Evolutionary conservation across 371 early-diverging fungal species (phyloP).

Genomic region (Smittium mucronatum): DNA sequence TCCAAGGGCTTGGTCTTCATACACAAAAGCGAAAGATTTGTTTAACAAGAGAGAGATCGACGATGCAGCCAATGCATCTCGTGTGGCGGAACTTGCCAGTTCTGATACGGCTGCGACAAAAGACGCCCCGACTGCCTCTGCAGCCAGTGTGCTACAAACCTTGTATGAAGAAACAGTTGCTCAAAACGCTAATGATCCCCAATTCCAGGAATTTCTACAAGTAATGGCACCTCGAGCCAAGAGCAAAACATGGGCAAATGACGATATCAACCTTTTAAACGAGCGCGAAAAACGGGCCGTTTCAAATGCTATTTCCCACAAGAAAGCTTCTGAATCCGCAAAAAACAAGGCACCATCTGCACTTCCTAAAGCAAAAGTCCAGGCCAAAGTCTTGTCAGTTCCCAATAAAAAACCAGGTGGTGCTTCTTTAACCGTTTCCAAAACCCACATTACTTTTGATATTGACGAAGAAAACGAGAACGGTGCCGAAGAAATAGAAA

Average conservation of each 20-base stretch:
- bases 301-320: conserved; percentile 14
- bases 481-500: conserved; percentile 48
- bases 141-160: conserved; percentile 20
- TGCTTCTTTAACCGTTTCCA: conserved; percentile 38
- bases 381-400: conserved; percentile 35
- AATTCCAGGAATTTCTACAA: conserved; percentile 76
- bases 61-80: conserved; percentile 34
- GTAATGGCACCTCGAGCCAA: conserved; percentile 74
- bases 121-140: conserved; percentile 26
- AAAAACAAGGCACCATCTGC: conserved; percentile 19
- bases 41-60: conserved; percentile 4
- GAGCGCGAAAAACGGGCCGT: conserved; percentile 22
- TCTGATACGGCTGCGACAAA: conserved; percentile 22
- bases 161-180: conserved; percentile 44
- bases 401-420: conserved; percentile 47
- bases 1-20: conserved; percentile 82
- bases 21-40: conserved; percentile 35
- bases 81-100: conserved; percentile 40
- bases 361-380: conserved; percentile 16
- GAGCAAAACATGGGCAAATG: conserved; percentile 85
- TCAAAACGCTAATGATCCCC: conserved; percentile 45
- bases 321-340: conserved; percentile 12
- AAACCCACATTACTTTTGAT: conserved; percentile 43
- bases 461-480: conserved; percentile 49
- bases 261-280: conserved; percentile 43